These are phyloP conservation scores for Populus hybrid DNA, from an alignment of 441 rosid genomes.

Conservation along the genomic window DNA sequence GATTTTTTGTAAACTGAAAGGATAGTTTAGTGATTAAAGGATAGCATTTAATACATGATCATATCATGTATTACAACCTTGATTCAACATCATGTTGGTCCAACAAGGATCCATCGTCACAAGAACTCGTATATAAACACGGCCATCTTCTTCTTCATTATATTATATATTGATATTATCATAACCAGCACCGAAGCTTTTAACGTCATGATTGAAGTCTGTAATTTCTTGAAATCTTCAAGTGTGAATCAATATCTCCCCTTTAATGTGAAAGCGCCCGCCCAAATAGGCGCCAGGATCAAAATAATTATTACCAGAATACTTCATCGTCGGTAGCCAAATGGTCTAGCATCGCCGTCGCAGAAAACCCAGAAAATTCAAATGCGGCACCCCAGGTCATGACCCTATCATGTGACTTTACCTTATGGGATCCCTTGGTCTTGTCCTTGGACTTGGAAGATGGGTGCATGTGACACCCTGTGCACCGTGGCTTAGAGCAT, in stretches of 20 bases:
- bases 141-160: too few species aligned
- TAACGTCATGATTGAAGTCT: constrained; percentile 5
- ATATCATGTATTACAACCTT: too few species aligned
- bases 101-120: constrained; percentile 34
- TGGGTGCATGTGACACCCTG: constrained; percentile 38
- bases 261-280: not conserved
- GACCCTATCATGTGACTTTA: constrained; percentile 38
- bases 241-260: not conserved
- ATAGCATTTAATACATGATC: too few species aligned
- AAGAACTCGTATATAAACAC: constrained; percentile 21
- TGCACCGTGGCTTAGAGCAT: constrained; percentile 41
- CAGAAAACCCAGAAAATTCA: constrained; percentile 36
- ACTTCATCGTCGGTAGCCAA: constrained; percentile 19
- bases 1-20: too few species aligned
- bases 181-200: constrained; percentile 6
- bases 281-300: not conserved
- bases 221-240: constrained; percentile 10
- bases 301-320: not conserved
- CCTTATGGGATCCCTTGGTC: constrained; percentile 42
- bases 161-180: not conserved
- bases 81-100: constrained; percentile 10
- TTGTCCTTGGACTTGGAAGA: constrained; percentile 44
- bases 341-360: constrained; percentile 42
- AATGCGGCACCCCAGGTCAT: constrained; percentile 42
- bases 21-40: too few species aligned